Base-by-base conservation (phyloP, 1,284 basidiomycete genomes). In the Pseudozyma hubeiensis region DNA sequence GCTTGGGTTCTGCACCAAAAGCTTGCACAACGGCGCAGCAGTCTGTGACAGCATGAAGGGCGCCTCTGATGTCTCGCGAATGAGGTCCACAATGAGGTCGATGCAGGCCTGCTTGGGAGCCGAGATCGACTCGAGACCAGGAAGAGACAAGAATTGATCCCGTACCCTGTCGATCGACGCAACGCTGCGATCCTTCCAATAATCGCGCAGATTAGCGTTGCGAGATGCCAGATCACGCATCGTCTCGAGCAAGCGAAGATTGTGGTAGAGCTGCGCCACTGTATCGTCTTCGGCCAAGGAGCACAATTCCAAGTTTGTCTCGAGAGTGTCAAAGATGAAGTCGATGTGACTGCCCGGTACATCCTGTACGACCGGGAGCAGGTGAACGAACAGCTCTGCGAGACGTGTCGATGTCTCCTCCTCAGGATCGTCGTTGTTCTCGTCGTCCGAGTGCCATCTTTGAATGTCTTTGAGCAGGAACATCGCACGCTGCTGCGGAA, bases 321-420 rank as follows among this genome's bases (percentile, higher is more conserved):
- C 93, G 19, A 97, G 84, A 7, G 97, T 85, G 82, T 98, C 94
- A 81, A 94, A 94, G 16, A 97, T 90, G 48, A 94, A 89, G 53
- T 94, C 92, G 93, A 96, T 96, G 84, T 98, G 97, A 0, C 88
- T 87, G 0, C 97, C 97, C 5, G 89, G 87, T 0, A 97, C 87
- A 77, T 90, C 92, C 84, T 98, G 94, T 54, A 99, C 86, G 50
- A 98, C 92, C 0, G 96, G 94, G 1, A 90, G 91, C 1, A 99
- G 86, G 62, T 92, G 88, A 39, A 88, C 85, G 80, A 94, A 93
- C 0, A 97, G 84, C 64, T 90, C 85, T 0, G 91, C 90, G 85
- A 97, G 89, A 51, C 88, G 89, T 54, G 89, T 89, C 78, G 95
- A 91, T 1, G 95, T 87, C 67, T 92, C 89, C 41, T 87, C 87